Evolutionary conservation across 208 protist species (phyloP).

Genomic region (Trypanosomatidae sp.): DNA sequence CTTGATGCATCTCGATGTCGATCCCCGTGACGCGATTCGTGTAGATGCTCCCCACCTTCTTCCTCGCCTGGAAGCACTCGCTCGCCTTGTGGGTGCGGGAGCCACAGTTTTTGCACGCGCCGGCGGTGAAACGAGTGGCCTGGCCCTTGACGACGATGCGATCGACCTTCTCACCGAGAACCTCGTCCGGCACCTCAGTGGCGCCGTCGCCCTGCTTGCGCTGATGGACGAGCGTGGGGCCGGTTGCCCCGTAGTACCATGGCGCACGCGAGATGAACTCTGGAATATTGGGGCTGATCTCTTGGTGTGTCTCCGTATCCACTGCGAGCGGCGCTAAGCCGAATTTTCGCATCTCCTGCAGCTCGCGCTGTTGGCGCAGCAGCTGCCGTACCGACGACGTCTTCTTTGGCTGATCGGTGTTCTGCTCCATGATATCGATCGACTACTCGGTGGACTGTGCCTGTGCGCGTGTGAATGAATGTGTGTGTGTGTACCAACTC

Average conservation of each 20-base stretch:
- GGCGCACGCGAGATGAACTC: conserved; percentile 97
- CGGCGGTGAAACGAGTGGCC: conserved; percentile 92
- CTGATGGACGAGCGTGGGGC: conserved; percentile 93
- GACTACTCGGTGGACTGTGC: background rate
- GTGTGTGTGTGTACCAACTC: background rate
- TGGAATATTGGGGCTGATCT: conserved; percentile 99
- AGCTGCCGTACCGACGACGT: conserved; percentile 59
- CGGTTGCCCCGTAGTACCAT: conserved; percentile 91
- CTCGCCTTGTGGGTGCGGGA: conserved; percentile 96
- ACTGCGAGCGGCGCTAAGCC: conserved; percentile 81
- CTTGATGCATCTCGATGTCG: conserved; percentile 35
- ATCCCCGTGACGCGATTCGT: conserved; percentile 61
- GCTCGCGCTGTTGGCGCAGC: conserved; percentile 72
- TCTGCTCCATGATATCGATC: conserved; percentile 8
- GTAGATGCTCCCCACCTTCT: conserved; percentile 74
- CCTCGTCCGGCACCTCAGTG: conserved; percentile 13
- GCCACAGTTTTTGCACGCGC: conserved; percentile 99
- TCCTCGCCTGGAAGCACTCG: conserved; percentile 94
- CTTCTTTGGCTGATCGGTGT: conserved; percentile 7
- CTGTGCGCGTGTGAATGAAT: background rate
- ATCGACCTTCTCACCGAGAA: conserved; percentile 46
- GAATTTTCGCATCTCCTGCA: conserved; percentile 89
- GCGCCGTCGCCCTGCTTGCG: conserved; percentile 28
- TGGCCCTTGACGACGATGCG: conserved; percentile 47
- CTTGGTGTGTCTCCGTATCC: conserved; percentile 72